Base-by-base conservation (phyloP, 2,329 filamentous ascomycete genomes). In the Fusarium sp. region DNA sequence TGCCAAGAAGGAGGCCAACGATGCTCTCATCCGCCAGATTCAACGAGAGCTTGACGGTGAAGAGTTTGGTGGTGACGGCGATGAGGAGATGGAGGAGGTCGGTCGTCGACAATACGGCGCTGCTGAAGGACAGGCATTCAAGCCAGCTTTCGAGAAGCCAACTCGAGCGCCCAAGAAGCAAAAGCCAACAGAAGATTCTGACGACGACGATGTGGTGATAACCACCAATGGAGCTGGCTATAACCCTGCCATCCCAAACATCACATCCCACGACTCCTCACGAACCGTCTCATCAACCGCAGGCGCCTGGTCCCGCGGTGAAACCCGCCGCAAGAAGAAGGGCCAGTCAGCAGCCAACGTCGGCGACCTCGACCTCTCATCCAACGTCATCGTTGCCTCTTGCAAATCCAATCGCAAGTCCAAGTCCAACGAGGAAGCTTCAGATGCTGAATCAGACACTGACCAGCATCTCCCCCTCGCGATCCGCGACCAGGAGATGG, bases 1-100 rank as follows among this genome's bases (percentile, higher is more conserved):
- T 31, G 88, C 91, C 41, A 91, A 91, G 78, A 95, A 92, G 82
- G 90, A 92, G 72, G 89, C 91, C 67, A 98, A 98, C 76, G 94
- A 98, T 77, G 93, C 94, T 65, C 90, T 94, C 66, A 85, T 94
- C 14, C 88, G 87, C 48, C 87, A 91, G 76, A 90, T 98, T 58
- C 89, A 92, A 58, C 90, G 91, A 65, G 93, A 96, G 57, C 86
- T 98, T 48, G 91, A 92, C 31, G 92, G 91, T 6, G 87, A 90
- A 22, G 85, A 84, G n/a, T 83, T 84, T 35, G 85, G 85, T 9
- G 87, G 86, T 2, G 84, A 83, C 2, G 85, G 86, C 10, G 90
- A 90, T 31, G 86, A 90, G 37, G 87, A 88, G 57, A 83, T 85
- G 5, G 86, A 83, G 16, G 86, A 92, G 69, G 85, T 92, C 60